Evolutionary conservation across 108 stramenopile species (phyloP).

Genomic region (Discostella stelligeroides): DNA sequence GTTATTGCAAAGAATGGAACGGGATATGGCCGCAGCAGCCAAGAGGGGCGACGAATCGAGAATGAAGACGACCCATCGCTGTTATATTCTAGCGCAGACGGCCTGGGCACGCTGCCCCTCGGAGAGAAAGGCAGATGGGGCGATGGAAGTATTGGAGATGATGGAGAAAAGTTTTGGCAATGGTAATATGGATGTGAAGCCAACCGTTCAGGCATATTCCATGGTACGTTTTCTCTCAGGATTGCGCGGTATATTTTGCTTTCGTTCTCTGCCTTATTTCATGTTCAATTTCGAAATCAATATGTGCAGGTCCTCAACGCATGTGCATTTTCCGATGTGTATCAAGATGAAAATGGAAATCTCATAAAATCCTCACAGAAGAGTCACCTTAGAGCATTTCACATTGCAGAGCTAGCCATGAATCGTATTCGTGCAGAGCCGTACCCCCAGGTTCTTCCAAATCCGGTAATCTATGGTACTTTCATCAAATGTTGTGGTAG

Average conservation of each 20-base stretch:
- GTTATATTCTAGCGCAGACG: constrained; percentile 58
- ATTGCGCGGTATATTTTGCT: neutral
- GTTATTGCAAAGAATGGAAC: constrained; percentile 59
- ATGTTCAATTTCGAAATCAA: neutral
- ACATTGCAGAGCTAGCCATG: constrained; percentile 60
- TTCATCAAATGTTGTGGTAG: constrained; percentile 77
- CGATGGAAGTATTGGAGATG: constrained; percentile 55
- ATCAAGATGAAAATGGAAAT: constrained; percentile 34
- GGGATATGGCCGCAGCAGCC: constrained; percentile 37
- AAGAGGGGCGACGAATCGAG: constrained; percentile 47
- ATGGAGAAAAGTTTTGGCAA: constrained; percentile 51
- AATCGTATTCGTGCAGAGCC: constrained; percentile 46
- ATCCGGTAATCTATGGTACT: constrained; percentile 61
- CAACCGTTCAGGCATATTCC: constrained; percentile 61
- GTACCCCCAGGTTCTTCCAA: constrained; percentile 35
- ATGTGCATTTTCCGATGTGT: constrained; percentile 62
- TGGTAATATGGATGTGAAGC: constrained; percentile 48
- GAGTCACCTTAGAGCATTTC: constrained; percentile 55
- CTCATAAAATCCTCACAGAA: constrained; percentile 36
- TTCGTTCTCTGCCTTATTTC: neutral
- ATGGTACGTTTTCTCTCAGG: constrained; percentile 32
- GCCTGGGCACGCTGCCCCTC: constrained; percentile 60
- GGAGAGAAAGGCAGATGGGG: constrained; percentile 58
- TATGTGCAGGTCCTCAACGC: constrained; percentile 55
- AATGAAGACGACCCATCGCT: constrained; percentile 49